A percentile compares a stretch with the other conserved stretches of the same genome.
Conservation (phyloP, 129 eudicot genomes). For the Helianthus annuus region DNA sequence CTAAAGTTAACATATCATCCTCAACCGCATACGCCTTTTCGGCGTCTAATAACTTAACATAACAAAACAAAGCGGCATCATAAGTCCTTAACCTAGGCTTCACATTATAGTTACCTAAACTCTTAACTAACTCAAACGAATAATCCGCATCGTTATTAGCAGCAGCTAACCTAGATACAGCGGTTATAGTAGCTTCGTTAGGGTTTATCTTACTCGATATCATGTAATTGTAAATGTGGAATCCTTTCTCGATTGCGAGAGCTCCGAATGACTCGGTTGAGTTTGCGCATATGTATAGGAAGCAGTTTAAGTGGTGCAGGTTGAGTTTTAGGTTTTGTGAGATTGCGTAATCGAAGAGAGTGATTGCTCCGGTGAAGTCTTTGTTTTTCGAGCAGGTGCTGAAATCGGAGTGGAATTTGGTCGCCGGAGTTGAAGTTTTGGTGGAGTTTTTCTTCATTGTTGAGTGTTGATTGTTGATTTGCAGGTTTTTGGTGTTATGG, state of each 20-base stretch:
- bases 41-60: slow-evolving; percentile 46
- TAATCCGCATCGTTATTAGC: slow-evolving; percentile 56
- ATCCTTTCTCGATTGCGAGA: slow-evolving; percentile 56
- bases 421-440: slow-evolving; percentile 52
- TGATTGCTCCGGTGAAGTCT: slow-evolving; percentile 48
- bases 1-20: slow-evolving; percentile 44
- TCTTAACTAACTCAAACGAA: slow-evolving; percentile 57
- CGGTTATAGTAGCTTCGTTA: slow-evolving; percentile 68
- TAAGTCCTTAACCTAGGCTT: slow-evolving; percentile 61
- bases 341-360: slow-evolving; percentile 58
- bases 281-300: slow-evolving; percentile 72
- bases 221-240: slow-evolving; percentile 50
- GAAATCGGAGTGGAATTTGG: slow-evolving; percentile 53
- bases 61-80: slow-evolving; percentile 63
- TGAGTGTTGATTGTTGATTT: slow-evolving; percentile 24
- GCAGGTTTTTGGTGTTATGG: not conserved
- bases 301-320: slow-evolving; percentile 56
- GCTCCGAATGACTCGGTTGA: slow-evolving; percentile 31
- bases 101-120: slow-evolving; percentile 32
- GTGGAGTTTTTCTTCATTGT: slow-evolving; percentile 32
- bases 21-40: slow-evolving; percentile 78
- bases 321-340: slow-evolving; percentile 50
- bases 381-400: slow-evolving; percentile 58
- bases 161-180: slow-evolving; percentile 60
- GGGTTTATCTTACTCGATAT: slow-evolving; percentile 45